Conservation (phyloP, 441 rosid genomes). For the Raphanus hybrid region DNA sequence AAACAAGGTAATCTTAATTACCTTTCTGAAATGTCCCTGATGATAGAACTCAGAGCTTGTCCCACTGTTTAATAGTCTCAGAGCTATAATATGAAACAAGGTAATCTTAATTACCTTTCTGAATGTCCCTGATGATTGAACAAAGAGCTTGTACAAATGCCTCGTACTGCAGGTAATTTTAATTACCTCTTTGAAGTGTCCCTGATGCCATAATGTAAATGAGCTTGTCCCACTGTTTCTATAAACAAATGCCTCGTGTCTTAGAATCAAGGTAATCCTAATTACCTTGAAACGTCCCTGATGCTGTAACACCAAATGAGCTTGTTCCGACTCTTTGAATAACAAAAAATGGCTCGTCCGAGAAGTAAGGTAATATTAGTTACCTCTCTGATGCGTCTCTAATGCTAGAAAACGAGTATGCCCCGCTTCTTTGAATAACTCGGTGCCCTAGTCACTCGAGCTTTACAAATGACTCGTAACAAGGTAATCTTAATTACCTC, state of each 20-base stretch:
- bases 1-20: background rate
- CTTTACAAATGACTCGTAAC: too few species aligned
- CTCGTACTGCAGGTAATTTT: background rate
- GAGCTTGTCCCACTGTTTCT: background rate
- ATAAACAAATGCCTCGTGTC: too few species aligned
- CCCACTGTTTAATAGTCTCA: background rate
- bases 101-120: background rate
- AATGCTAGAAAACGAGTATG: too few species aligned
- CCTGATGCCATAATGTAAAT: background rate
- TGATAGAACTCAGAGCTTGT: background rate
- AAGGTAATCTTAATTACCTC: too few species aligned
- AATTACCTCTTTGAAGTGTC: background rate
- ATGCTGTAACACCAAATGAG: background rate
- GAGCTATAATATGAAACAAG: background rate
- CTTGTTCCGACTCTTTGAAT: background rate
- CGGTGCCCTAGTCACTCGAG: too few species aligned
- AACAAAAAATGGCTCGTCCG: too few species aligned
- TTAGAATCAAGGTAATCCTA: background rate
- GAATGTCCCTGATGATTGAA: background rate
- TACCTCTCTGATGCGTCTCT: too few species aligned
- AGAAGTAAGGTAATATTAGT: background rate
- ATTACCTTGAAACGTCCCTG: background rate
- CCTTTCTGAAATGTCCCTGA: background rate
- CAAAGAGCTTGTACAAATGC: background rate
- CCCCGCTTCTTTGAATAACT: too few species aligned